Percentiles rank a stretch among this genome's conserved stretches.
Evolutionary conservation across 306 rosid genomes (phyloP).

Genomic region (Casuarina cunninghamiana): DNA sequence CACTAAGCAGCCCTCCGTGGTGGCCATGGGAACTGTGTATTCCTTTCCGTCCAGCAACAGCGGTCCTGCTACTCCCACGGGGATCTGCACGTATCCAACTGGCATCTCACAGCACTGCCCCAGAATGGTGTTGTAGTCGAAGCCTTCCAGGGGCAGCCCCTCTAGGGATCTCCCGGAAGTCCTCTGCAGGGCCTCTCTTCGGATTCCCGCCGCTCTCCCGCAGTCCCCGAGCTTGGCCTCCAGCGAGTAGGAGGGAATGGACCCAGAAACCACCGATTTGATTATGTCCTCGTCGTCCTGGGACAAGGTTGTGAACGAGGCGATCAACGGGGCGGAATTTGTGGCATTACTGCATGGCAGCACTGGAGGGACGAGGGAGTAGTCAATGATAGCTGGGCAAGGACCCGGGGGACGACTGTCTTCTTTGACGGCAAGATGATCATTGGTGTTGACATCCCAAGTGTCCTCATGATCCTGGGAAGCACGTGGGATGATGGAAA

Average conservation of each 20-base stretch:
- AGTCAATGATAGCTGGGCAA: conserved; percentile 33
- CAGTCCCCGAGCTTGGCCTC: conserved; percentile 73
- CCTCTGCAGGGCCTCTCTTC: conserved; percentile 68
- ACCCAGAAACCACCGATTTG: conserved; percentile 53
- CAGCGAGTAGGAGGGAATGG: conserved; percentile 64
- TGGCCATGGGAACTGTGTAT: conserved; percentile 85
- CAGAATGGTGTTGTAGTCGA: conserved; percentile 70
- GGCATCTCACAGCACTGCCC: conserved; percentile 99
- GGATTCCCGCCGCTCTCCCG: conserved; percentile 60
- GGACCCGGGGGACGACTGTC: conserved; percentile 18
- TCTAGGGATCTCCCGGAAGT: conserved; percentile 45
- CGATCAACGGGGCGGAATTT: conserved; percentile 20
- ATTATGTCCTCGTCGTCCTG: conserved; percentile 60
- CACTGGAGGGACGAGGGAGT: conserved; percentile 4
- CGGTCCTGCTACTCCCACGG: conserved; percentile 92
- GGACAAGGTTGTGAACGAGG: conserved; percentile 28
- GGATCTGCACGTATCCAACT: conserved; percentile 74
- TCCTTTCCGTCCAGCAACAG: conserved; percentile 66
- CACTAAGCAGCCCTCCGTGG: conserved; percentile 82
- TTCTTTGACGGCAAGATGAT: too few relatives aligned
- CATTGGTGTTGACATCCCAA: conserved; percentile 31
- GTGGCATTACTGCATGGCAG: too few relatives aligned
- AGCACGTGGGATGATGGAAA: conserved; percentile 61
- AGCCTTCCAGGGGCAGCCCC: conserved; percentile 74
- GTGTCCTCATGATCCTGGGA: conserved; percentile 50